These are phyloP conservation scores for Tetracladium setigerum DNA, from an alignment of 495 filamentous ascomycete genomes.

Conservation along the genomic window DNA sequence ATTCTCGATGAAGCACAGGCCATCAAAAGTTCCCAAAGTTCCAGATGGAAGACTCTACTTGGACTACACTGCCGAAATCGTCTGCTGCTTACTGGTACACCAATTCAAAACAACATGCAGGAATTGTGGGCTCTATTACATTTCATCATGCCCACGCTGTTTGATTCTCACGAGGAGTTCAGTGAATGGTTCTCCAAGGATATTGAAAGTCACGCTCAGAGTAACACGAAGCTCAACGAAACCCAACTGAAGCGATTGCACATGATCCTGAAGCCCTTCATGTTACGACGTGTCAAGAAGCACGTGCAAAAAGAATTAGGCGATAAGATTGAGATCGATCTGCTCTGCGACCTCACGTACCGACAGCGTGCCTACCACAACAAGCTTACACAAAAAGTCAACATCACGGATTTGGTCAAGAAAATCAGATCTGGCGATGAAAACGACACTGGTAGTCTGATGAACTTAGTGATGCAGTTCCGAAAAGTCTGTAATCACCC, in stretches of 20 bases:
- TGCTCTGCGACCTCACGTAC: constrained; percentile 96
- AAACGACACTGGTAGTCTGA: constrained; percentile 86
- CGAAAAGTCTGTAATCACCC: constrained; percentile 99
- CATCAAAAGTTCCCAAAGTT: constrained; percentile 96
- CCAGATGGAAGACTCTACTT: constrained; percentile 90
- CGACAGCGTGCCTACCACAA: constrained; percentile 92
- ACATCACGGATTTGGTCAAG: constrained; percentile 96
- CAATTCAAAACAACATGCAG: constrained; percentile 99
- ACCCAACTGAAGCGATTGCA: constrained; percentile 93
- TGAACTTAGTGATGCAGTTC: constrained; percentile 99
- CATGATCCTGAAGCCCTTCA: constrained; percentile 99
- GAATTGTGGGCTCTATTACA: constrained; percentile 96
- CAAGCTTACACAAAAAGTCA: constrained; percentile 90
- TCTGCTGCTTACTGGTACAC: constrained; percentile 89
- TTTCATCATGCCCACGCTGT: constrained; percentile 98
- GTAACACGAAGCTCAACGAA: constrained; percentile 97
- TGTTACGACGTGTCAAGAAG: constrained; percentile 98
- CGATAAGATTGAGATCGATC: constrained; percentile 94
- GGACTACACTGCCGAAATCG: constrained; percentile 95
- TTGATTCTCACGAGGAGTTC: constrained; percentile 98
- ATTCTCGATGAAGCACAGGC: constrained; percentile 97
- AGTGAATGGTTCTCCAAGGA: constrained; percentile 99
- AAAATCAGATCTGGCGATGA: constrained; percentile 94
- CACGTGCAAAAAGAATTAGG: constrained; percentile 98
- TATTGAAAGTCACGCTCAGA: constrained; percentile 96